phyloP scores from a whole-genome alignment of 2,329 filamentous ascomycete species.

The Hypoxylon sp. region DNA sequence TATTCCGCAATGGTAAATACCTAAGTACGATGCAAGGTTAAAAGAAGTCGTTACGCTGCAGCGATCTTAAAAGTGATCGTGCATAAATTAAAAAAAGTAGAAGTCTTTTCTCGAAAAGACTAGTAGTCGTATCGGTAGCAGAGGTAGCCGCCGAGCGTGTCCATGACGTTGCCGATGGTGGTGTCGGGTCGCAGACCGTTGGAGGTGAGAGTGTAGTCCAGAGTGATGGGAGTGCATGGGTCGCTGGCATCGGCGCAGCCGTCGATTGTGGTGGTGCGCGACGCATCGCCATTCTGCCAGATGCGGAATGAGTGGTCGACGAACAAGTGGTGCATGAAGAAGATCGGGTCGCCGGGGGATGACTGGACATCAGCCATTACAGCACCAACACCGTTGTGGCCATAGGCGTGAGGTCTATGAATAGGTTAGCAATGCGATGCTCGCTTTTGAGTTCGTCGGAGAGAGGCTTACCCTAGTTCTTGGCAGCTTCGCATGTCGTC shows the following conservation, averaged over 20 bases:
- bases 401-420: slow-evolving; percentile 48
- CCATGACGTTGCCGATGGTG: slow-evolving; percentile 40
- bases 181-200: slow-evolving; percentile 42
- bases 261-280: slow-evolving; percentile 42
- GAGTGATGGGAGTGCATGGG: slow-evolving; percentile 43
- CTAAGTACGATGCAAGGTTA: slow-evolving; percentile 10
- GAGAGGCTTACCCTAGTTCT: slow-evolving; percentile 46
- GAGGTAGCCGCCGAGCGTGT: slow-evolving; percentile 43
- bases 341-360: slow-evolving; percentile 48
- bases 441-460: neutral
- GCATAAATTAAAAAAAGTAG: neutral
- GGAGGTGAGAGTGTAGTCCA: slow-evolving; percentile 41
- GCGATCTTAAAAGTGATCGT: neutral
- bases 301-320: slow-evolving; percentile 48
- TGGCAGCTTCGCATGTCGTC: slow-evolving; percentile 46
- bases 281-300: slow-evolving; percentile 46
- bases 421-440: slow-evolving; percentile 32
- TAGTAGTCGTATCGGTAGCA: slow-evolving; percentile 48
- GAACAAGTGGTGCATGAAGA: slow-evolving; percentile 49
- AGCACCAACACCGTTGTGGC: slow-evolving; percentile 49
- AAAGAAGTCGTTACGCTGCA: neutral
- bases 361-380: slow-evolving; percentile 49
- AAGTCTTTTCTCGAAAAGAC: neutral
- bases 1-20: slow-evolving; percentile 4
- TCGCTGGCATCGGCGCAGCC: slow-evolving; percentile 41